Evolutionary conservation across 805 yeast genomes (phyloP), one percentile per base, ranked within the genome.

Genomic region (Hanseniaspora lindneri): DNA sequence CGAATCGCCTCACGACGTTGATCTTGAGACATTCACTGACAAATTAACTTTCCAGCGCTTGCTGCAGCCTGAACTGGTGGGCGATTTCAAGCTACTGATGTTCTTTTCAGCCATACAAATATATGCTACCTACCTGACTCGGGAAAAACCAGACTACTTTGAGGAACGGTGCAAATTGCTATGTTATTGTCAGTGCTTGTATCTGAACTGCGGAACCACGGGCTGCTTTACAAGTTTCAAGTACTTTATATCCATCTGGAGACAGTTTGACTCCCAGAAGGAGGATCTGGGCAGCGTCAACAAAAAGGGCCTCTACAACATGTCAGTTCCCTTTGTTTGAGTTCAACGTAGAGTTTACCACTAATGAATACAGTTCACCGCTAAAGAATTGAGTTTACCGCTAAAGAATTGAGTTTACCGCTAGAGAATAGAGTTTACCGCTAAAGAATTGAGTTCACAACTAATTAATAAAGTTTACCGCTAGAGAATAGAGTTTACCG

Each of bases 21-120:
- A 21, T 28, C 2, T 41, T n/a, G 25, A 41, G 3, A 29, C 33
- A 28, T 41, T 41, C n/a, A 30, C 27, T 17, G 24, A 41, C 10
- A 42, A 33, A 32, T 33, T 33, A 17, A 33, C 14, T 4, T 47
- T 24, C 29, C 46, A 41, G 8, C 30, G 41, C n/a, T 41, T 51
- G 3, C 19, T 53, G 11, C 51, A 43, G 4, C 39, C 37, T 4
- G 49, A 49, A 32, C 28, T 54, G 25, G 27, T 21, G 17, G 41
- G 39, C 4, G 54, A 54, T 32, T 54, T 54, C 34, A 44, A 52
- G 19, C 24, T 48, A 13, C 47, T 54, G 51, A 54, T 54, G 57
- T 47, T 41, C 28, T 54, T 53, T 20, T 21, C 51, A 8, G 36
- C 51, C 5, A 17, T 51, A 5, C 29, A 52, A 6, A 23, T 53